Evolutionary conservation across 2,329 filamentous ascomycete genomes (phyloP), one percentile per base, ranked within the genome.

Genomic region (Chaetomium strumarium): DNA sequence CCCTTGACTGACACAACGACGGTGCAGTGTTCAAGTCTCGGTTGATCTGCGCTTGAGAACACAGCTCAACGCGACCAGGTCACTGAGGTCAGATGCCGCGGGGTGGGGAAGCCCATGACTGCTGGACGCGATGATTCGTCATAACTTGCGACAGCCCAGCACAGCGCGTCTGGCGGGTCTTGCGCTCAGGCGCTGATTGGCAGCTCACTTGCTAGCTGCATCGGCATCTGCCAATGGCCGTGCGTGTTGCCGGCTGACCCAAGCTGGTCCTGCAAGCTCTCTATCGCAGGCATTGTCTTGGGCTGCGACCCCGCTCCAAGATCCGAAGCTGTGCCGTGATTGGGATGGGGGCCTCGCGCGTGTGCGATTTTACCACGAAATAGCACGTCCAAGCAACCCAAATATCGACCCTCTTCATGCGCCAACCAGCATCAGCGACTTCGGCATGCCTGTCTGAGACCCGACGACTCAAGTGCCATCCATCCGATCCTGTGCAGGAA

Each of bases 331-430:
- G 45, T 33, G 31, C 31, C 49, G 33, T 58, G 53, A 60, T 59
- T 59, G 56, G 59, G 57, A 55, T 40, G 40, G 43, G 49, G 17
- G n/a, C n/a, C 24, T 37, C 37, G 16, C 47, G 58, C 60, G 58
- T 60, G 59, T 59, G 33, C 46, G 49, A 62, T 64, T 64, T 64
- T 62, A 64, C 60, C 62, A 63, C 63, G 59, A 58, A 58, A 57
- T 51, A 52, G 55, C 60, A 62, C 60, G 56, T 60, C 33, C 55
- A 55, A 56, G 55, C 56, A 56, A 52, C 46, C 49, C 57, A 57
- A 58, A 55, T 40, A 24, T 58, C 52, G 46, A 47, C 52, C 42
- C 55, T 61, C 60, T 60, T 53, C 46, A 13, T 48, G 47, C 38
- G 45, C 51, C 44, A 51, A 53, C 52, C 46, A 56, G 57, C 47